Evolutionary conservation across 1,139 yeast genomes (phyloP).

Genomic region (Geotrichum fermentans): DNA sequence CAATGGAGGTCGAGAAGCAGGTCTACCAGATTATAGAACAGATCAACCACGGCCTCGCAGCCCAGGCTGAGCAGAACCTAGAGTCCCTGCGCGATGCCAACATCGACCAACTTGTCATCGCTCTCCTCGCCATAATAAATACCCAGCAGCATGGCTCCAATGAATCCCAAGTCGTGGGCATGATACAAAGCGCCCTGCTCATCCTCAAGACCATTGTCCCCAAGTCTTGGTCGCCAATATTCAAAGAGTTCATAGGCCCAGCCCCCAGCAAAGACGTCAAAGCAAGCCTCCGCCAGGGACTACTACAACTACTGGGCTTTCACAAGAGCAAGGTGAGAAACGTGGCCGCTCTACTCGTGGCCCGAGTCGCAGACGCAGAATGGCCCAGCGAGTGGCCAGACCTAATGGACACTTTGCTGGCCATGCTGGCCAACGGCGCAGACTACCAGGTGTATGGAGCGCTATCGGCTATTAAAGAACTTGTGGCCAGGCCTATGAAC

Average conservation of each 20-base stretch:
- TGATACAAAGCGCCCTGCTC: slow-evolving; percentile 58
- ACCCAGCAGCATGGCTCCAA: slow-evolving; percentile 1
- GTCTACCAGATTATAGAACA: slow-evolving; percentile 11
- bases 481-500: slow-evolving; percentile 77
- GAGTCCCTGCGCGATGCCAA: slow-evolving; percentile 9
- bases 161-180: slow-evolving; percentile 29
- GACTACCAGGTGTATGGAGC: slow-evolving; percentile 54
- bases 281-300: slow-evolving; percentile 44
- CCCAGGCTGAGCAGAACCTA: slow-evolving; percentile 9
- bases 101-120: slow-evolving; percentile 6
- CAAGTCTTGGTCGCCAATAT: slow-evolving; percentile 77
- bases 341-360: slow-evolving; percentile 70
- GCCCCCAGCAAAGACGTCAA: slow-evolving; percentile 55
- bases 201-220: slow-evolving; percentile 63
- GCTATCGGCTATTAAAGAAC: slow-evolving; percentile 63
- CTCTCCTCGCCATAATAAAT: slow-evolving; percentile 5
- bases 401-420: slow-evolving; percentile 50
- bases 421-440: slow-evolving; percentile 39
- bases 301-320: slow-evolving; percentile 49
- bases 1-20: background rate
- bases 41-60: slow-evolving; percentile 11
- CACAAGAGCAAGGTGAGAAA: slow-evolving; percentile 57
- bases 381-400: slow-evolving; percentile 96
- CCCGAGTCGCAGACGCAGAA: slow-evolving; percentile 81
- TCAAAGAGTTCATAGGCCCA: slow-evolving; percentile 67